Conservation (phyloP, 1,284 basidiomycete species). For the Wolfiporia cocos region DNA sequence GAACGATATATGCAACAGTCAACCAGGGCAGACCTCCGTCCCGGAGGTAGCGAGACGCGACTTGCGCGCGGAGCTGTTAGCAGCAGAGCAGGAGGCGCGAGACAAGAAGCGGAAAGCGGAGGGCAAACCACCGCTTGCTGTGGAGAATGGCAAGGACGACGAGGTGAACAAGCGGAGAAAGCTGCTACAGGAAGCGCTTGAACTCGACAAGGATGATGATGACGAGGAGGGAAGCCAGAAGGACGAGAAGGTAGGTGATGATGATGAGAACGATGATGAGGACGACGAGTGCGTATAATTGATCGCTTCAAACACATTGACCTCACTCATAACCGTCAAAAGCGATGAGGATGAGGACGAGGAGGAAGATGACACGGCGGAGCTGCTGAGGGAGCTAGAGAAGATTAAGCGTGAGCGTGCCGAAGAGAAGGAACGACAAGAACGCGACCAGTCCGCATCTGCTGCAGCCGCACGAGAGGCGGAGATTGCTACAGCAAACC, state of each 20-base stretch:
- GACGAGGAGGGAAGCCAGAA: conserved; percentile 38
- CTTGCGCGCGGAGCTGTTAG: conserved; percentile 74
- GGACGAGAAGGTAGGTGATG: conserved; percentile 30
- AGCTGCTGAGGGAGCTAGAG: conserved; percentile 87
- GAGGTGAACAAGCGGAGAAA: conserved; percentile 27
- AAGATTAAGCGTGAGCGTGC: conserved; percentile 94
- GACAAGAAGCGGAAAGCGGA: conserved; percentile 89
- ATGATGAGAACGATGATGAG: conserved; percentile 34
- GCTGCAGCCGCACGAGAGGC: conserved; percentile 67
- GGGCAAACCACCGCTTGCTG: conserved; percentile 42
- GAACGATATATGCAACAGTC: conserved; percentile 35
- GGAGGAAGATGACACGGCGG: conserved; percentile 89
- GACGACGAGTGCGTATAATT: conserved; percentile 40
- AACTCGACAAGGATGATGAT: conserved; percentile 83
- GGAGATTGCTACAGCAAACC: conserved; percentile 82
- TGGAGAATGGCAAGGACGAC: conserved; percentile 22
- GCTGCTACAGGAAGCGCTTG: conserved; percentile 76
- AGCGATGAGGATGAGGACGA: conserved; percentile 43
- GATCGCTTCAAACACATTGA: background rate
- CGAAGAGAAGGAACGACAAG: conserved; percentile 83
- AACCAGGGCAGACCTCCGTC: conserved; percentile 78
- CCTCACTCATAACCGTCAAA: conserved; percentile 1
- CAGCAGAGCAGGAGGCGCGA: conserved; percentile 76
- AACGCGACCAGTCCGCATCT: conserved; percentile 67
- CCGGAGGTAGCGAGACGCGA: conserved; percentile 76